Percentiles rank a stretch among this genome's conserved stretches.
Conservation (phyloP, 2,329 filamentous ascomycete genomes). For the Tolypocladium album region DNA sequence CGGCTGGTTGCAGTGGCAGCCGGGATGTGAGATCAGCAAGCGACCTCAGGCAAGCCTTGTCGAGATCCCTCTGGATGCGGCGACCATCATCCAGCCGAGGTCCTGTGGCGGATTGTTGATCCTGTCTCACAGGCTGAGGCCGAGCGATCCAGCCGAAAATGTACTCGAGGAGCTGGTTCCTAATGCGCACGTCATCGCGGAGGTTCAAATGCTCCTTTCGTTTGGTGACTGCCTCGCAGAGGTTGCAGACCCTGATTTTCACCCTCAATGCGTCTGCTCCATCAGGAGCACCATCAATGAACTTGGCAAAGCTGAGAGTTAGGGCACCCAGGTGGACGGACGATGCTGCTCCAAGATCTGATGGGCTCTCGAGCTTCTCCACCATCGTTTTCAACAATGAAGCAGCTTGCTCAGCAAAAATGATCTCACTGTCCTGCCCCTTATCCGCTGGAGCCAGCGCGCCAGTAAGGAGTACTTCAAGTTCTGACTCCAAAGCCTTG, state of each 20-base stretch:
- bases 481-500: conserved; percentile 52
- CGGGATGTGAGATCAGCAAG: conserved; percentile 57
- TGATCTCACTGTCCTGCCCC: conserved; percentile 47
- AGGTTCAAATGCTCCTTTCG: conserved; percentile 59
- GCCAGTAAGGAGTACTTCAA: conserved; percentile 51
- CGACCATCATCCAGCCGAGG: conserved; percentile 44
- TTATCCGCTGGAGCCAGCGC: conserved; percentile 39
- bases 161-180: conserved; percentile 58
- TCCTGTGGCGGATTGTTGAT: conserved; percentile 27
- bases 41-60: conserved; percentile 53
- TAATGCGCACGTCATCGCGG: conserved; percentile 56
- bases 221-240: conserved; percentile 54
- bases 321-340: conserved; percentile 54
- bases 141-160: conserved; percentile 60
- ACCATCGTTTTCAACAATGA: conserved; percentile 53
- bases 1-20: conserved; percentile 53
- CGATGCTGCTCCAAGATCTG: conserved; percentile 50
- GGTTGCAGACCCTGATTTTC: conserved; percentile 59
- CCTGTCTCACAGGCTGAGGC: conserved; percentile 36
- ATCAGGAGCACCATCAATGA: conserved; percentile 48
- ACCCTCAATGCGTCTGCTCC: conserved; percentile 46
- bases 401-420: conserved; percentile 58
- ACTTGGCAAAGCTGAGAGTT: conserved; percentile 56
- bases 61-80: conserved; percentile 53
- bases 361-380: conserved; percentile 51